Percentiles rank a stretch among this genome's conserved stretches.
phyloP scores from a whole-genome alignment of 495 filamentous ascomycete species.

The Filosporella fistucella region DNA sequence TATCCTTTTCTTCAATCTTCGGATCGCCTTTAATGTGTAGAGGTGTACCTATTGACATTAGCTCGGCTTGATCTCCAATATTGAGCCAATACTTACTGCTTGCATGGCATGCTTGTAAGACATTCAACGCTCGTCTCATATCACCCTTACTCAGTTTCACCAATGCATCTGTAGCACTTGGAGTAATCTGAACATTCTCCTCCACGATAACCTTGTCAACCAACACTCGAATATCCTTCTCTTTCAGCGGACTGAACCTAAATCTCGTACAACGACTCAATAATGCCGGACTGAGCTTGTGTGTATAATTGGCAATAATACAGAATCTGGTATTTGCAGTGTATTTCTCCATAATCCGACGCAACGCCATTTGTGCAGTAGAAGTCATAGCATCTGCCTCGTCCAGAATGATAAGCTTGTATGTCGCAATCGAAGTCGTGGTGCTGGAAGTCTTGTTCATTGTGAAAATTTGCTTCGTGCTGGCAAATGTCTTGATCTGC shows the following conservation, averaged over 20 bases:
- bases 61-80: not conserved
- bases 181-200: constrained; percentile 77
- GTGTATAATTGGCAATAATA: constrained; percentile 98
- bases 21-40: constrained; percentile 61
- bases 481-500: constrained; percentile 98
- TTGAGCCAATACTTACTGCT: constrained; percentile 62
- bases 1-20: constrained; percentile 50
- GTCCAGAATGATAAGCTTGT: constrained; percentile 96
- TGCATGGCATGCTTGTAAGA: constrained; percentile 94
- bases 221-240: constrained; percentile 71
- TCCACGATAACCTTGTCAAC: constrained; percentile 89
- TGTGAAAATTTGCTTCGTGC: constrained; percentile 57
- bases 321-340: constrained; percentile 97
- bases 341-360: constrained; percentile 98
- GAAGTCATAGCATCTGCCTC: constrained; percentile 98
- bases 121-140: constrained; percentile 92
- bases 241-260: constrained; percentile 89
- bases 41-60: constrained; percentile 47
- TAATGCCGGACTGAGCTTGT: constrained; percentile 94
- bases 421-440: constrained; percentile 38
- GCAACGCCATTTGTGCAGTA: constrained; percentile 93
- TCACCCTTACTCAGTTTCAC: constrained; percentile 89
- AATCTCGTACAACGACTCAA: constrained; percentile 93
- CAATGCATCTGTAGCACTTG: constrained; percentile 73
- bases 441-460: constrained; percentile 59